These are phyloP conservation scores for Ulota crispa DNA, from an alignment of 225 moss, liverwort and hornwort genomes.

Conservation along the genomic window DNA sequence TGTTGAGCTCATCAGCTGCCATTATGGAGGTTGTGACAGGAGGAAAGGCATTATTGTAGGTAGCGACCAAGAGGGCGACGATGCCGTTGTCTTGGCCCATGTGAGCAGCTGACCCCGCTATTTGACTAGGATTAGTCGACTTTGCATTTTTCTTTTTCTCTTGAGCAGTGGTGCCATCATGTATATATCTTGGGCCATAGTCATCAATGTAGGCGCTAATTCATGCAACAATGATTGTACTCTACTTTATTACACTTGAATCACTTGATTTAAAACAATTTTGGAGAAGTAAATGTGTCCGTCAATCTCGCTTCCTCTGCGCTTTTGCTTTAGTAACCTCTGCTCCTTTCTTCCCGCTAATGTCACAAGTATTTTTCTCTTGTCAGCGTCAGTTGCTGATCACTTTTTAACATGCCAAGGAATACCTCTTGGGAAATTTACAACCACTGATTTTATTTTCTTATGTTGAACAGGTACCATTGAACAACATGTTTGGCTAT, in stretches of 20 bases:
- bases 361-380: not conserved
- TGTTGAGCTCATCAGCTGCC: conserved; percentile 23
- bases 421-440: not conserved
- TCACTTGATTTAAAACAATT: not conserved
- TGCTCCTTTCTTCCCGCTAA: not conserved
- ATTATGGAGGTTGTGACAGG: conserved; percentile 48
- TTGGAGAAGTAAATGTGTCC: not conserved
- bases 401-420: not conserved
- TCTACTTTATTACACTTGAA: not conserved
- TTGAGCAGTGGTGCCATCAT: not conserved
- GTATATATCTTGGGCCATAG: not conserved
- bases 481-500: conserved; percentile 99
- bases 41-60: conserved; percentile 97
- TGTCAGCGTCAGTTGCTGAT: not conserved
- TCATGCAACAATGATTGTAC: not conserved
- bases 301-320: not conserved
- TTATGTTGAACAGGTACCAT: conserved; percentile 59
- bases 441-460: not conserved
- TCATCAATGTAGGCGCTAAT: not conserved
- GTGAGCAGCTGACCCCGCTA: conserved; percentile 41
- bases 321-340: not conserved
- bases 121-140: not conserved
- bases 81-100: conserved; percentile 89
- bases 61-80: conserved; percentile 98
- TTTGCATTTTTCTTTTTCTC: not conserved